phyloP scores from a whole-genome alignment of 2,329 filamentous ascomycete genomes.

The Colletotrichum sidae region DNA sequence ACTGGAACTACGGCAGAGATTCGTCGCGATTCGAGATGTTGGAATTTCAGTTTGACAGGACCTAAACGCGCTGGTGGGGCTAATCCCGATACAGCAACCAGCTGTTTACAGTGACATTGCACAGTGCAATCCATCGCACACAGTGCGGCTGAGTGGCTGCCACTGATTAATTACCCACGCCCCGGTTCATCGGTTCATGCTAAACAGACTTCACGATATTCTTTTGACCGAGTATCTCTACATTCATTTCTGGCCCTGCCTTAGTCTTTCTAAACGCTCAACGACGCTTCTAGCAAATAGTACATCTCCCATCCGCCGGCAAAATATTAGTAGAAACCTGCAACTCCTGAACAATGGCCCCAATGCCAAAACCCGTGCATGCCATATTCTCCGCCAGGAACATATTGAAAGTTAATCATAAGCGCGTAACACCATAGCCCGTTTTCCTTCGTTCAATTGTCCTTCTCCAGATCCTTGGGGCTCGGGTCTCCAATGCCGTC shows the following conservation, averaged over 20 bases:
- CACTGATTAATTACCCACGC: too few relatives aligned
- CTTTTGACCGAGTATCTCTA: not conserved
- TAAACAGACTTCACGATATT: too few relatives aligned
- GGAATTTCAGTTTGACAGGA: slow-evolving; percentile 36
- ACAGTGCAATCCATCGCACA: not conserved
- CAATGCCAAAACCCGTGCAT: slow-evolving; percentile 49
- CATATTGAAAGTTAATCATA: slow-evolving; percentile 22
- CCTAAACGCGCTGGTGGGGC: slow-evolving; percentile 38
- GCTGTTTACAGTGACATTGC: slow-evolving; percentile 41
- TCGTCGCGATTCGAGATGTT: slow-evolving; percentile 36
- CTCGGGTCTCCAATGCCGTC: slow-evolving; percentile 96
- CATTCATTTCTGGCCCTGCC: too few relatives aligned
- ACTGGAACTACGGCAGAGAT: slow-evolving; percentile 19
- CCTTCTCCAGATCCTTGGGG: slow-evolving; percentile 95
- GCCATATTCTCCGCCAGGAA: slow-evolving; percentile 13
- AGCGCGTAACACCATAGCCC: slow-evolving; percentile 22
- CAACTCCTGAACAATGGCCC: slow-evolving; percentile 20
- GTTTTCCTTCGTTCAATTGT: slow-evolving; percentile 52
- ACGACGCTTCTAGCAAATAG: slow-evolving; percentile 1
- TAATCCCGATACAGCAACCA: slow-evolving; percentile 51
- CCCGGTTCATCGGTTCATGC: too few relatives aligned
- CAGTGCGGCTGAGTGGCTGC: not conserved
- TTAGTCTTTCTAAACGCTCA: too few relatives aligned
- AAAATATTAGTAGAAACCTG: slow-evolving; percentile 8
- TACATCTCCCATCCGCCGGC: not conserved